Base-by-base conservation (phyloP, 441 rosid genomes). In the Eruca vesicaria region DNA sequence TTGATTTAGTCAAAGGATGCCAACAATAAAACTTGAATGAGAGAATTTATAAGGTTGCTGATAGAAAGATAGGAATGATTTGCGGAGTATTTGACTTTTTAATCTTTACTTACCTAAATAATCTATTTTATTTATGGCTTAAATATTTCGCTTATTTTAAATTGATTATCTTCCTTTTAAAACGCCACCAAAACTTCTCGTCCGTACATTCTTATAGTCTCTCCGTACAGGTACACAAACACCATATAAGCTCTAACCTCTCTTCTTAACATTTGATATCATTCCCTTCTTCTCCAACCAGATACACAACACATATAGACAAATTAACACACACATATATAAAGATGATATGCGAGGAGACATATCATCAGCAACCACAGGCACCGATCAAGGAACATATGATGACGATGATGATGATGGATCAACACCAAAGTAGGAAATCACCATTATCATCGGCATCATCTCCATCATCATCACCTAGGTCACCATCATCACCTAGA, bases 291-390 rank as follows among this genome's bases (percentile, higher is more conserved):
- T 69, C 68, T 23, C 53, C 33, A 69, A 69, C 14, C 69, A 60
- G 58, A 59, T 35, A 60, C 53, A 61, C 16, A 60, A 5, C n/a
- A 66, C 50, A 28, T 2, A 74, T 20, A 29, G 55, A 50, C 55
- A 50, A 12, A 58, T 10, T n/a, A n/a, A 57, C 10, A 74, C 0
- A 62, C 5, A 69, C 0, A 20, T 3, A 66, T 8, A 66, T 66
- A 61, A 68, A 73, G 78, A 78, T 78, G 78, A 78, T 73, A 73
- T 78, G 82, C 59, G 64, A 79, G 15, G 78, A 79, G 12, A 33
- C 74, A 45, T 73, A 63, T 78, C 78, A 73, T 62, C 75, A 73
- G 6, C 78, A 78, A 68, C 66, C 60, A 1, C 59, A 72, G 64
- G 45, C 33, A 56, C 78, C 26, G 33, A 52, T 61, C 66, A 73